phyloP scores from a whole-genome alignment of 176 grass and related monocot species.

The Lolium rigidum region DNA sequence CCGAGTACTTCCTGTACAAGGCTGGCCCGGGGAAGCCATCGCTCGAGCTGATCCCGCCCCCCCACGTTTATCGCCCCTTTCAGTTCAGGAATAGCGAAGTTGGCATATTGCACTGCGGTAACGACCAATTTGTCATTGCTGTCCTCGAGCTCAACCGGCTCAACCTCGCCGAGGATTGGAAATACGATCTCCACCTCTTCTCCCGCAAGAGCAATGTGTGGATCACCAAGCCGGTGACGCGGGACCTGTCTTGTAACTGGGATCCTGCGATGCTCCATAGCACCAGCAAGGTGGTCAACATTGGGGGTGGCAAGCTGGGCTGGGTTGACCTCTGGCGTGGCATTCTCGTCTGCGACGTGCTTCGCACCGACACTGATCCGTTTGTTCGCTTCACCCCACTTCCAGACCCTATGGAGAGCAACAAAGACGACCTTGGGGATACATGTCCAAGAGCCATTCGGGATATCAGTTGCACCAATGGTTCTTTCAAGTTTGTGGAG shows the following conservation, averaged over 20 bases:
- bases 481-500: neutral
- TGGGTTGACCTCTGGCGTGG: neutral
- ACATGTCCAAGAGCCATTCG: neutral
- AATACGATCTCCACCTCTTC: neutral
- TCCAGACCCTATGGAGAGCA: neutral
- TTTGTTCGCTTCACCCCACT: neutral
- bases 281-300: neutral
- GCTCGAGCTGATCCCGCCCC: neutral
- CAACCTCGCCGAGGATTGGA: neutral
- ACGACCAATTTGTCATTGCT: neutral
- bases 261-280: neutral
- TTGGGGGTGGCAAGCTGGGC: constrained; percentile 6
- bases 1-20: neutral
- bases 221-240: neutral
- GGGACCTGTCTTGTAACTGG: neutral
- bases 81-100: too few relatives aligned
- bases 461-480: neutral
- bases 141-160: neutral
- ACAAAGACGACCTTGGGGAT: neutral
- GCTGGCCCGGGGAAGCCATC: neutral
- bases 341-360: neutral
- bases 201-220: neutral
- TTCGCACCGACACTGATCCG: neutral
- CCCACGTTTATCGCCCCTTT: neutral
- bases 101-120: neutral